phyloP scores from a whole-genome alignment of 495 filamentous ascomycete species.

The Trypethelium eluteriae region DNA sequence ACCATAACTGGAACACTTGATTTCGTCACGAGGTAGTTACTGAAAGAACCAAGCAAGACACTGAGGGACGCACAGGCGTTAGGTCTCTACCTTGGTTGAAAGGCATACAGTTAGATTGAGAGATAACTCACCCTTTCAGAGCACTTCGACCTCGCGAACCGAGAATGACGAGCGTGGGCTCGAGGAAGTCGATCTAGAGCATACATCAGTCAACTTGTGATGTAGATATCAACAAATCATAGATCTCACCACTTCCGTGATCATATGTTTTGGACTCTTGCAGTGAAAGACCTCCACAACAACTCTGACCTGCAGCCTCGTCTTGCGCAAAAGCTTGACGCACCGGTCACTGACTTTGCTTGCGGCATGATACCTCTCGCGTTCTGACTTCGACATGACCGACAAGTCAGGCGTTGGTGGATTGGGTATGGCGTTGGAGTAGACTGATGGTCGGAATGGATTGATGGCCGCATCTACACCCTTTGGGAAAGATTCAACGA shows the following conservation, averaged over 20 bases:
- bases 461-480: conserved; percentile 15
- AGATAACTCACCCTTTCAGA: conserved; percentile 70
- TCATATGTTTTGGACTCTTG: conserved; percentile 68
- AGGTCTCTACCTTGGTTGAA: not conserved
- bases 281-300: conserved; percentile 96
- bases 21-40: conserved; percentile 92
- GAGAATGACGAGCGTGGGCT: conserved; percentile 87
- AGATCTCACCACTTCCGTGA: conserved; percentile 40
- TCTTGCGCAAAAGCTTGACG: conserved; percentile 77
- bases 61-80: conserved; percentile 26
- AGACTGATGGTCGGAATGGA: conserved; percentile 23
- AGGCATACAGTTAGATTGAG: not conserved
- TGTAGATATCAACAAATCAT: conserved; percentile 3
- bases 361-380: conserved; percentile 67
- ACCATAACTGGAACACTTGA: conserved; percentile 73
- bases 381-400: conserved; percentile 49
- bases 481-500: conserved; percentile 29
- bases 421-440: conserved; percentile 2
- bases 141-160: conserved; percentile 84
- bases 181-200: conserved; percentile 72
- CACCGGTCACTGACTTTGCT: conserved; percentile 71
- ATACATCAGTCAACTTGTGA: conserved; percentile 17
- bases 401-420: conserved; percentile 29
- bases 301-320: conserved; percentile 78
- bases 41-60: conserved; percentile 89